These are phyloP conservation scores for Termitomyces sp. DNA, from an alignment of 768 basidiomycete species.

Conservation along the genomic window DNA sequence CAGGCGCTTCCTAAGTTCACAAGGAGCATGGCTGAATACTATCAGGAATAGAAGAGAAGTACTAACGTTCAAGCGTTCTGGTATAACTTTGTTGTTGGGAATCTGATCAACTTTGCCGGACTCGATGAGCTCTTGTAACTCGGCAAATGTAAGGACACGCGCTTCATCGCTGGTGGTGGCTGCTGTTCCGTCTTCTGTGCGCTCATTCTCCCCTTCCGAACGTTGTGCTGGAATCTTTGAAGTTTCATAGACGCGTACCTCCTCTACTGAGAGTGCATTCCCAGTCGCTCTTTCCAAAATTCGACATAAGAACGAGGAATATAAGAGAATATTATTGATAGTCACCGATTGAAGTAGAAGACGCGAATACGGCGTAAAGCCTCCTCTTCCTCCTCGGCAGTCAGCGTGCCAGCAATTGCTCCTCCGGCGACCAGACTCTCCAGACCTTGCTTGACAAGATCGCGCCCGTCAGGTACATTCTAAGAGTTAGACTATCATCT, in stretches of 20 bases:
- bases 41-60: conserved; percentile 3
- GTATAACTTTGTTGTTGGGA: conserved; percentile 75
- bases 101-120: conserved; percentile 69
- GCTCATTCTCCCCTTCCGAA: neutral
- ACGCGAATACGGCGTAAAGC: conserved; percentile 52
- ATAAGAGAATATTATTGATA: neutral
- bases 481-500: neutral
- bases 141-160: conserved; percentile 57
- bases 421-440: conserved; percentile 48
- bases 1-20: conserved; percentile 48
- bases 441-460: conserved; percentile 58
- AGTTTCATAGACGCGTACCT: conserved; percentile 34
- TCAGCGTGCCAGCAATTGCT: conserved; percentile 27
- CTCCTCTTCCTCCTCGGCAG: conserved; percentile 40
- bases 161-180: conserved; percentile 23
- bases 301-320: neutral
- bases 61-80: conserved; percentile 62
- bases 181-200: neutral
- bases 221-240: neutral
- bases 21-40: neutral
- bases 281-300: conserved; percentile 34
- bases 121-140: conserved; percentile 69
- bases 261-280: conserved; percentile 36
- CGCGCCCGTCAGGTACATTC: conserved; percentile 7
- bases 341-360: conserved; percentile 71